Conservation (phyloP, 2,329 filamentous ascomycete genomes). For the Sporothrix brunneoviolacea region DNA sequence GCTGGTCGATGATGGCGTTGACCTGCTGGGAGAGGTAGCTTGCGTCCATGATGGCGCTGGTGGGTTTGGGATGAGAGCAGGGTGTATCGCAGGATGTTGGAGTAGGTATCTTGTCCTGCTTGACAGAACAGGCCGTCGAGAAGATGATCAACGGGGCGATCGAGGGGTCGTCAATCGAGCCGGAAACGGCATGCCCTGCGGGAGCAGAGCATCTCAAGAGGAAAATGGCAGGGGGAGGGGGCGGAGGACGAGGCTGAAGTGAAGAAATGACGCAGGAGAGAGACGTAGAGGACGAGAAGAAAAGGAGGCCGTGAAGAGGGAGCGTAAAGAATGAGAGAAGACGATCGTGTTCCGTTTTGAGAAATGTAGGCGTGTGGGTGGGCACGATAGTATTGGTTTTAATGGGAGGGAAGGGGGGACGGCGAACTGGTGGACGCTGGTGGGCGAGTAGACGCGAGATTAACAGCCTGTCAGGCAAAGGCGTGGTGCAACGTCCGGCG, state of each 20-base stretch:
- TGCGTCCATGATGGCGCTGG: slow-evolving; percentile 63
- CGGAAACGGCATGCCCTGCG: slow-evolving; percentile 13
- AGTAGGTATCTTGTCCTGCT: too few relatives aligned
- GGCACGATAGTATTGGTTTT: slow-evolving; percentile 9
- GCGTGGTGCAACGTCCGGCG: neutral
- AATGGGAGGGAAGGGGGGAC: neutral
- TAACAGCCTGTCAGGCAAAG: neutral
- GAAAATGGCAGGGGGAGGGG: neutral
- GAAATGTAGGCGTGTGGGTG: slow-evolving; percentile 7
- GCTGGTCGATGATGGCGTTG: slow-evolving; percentile 83
- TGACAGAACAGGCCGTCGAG: neutral
- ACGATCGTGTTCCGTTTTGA: slow-evolving; percentile 1
- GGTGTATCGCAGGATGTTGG: too few relatives aligned
- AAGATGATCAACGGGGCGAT: neutral
- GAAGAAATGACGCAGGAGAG: neutral
- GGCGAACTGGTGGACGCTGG: neutral
- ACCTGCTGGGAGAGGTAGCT: slow-evolving; percentile 93
- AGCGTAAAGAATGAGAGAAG: neutral
- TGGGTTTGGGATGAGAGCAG: neutral
- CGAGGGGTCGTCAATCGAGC: slow-evolving; percentile 10
- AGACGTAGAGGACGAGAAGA: neutral
- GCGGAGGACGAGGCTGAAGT: neutral
- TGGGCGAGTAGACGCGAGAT: neutral
- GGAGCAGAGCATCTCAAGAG: slow-evolving; percentile 17
- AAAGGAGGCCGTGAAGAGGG: slow-evolving; percentile 2